A percentile compares a stretch with the other conserved stretches of the same genome.
These are phyloP conservation scores for Trypanosoma platydactyli DNA, from an alignment of 208 protist genomes.

Conservation along the genomic window DNA sequence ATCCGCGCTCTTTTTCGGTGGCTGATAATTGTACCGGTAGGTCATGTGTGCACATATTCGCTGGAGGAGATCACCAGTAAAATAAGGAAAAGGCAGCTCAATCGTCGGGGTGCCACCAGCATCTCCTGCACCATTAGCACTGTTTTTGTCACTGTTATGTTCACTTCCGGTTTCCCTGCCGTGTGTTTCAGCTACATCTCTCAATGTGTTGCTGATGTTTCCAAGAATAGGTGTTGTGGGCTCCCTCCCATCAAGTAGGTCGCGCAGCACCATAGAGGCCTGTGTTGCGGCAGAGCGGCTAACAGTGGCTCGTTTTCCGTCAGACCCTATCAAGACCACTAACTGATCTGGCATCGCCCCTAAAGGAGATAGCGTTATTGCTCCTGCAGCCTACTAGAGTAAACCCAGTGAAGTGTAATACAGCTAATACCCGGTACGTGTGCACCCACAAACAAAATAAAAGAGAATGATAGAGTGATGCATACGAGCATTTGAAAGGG, in stretches of 20 bases:
- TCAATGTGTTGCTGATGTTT: background rate
- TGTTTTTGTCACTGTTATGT: background rate
- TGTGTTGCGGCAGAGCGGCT: constrained; percentile 71
- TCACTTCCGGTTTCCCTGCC: background rate
- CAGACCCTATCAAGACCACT: constrained; percentile 64
- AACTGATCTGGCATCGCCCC: constrained; percentile 36
- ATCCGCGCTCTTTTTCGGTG: background rate
- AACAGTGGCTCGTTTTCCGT: constrained; percentile 58
- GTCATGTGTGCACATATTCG: constrained; percentile 80
- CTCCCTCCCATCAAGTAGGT: constrained; percentile 71
- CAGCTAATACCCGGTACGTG: too few species aligned
- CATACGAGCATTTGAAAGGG: too few species aligned
- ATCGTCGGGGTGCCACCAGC: constrained; percentile 20
- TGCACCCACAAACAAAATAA: too few species aligned
- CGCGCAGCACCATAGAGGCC: constrained; percentile 72
- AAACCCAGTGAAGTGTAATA: too few species aligned
- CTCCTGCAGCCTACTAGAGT: background rate
- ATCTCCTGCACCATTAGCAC: background rate
- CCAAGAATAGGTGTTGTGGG: constrained; percentile 2
- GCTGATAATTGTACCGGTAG: constrained; percentile 46
- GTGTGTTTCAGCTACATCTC: background rate
- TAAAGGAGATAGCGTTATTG: constrained; percentile 2
- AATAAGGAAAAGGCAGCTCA: constrained; percentile 76
- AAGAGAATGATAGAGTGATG: too few species aligned
- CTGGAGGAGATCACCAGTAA: constrained; percentile 57